A percentile compares a stretch with the other conserved stretches of the same genome.
Conservation (phyloP, 225 moss, liverwort and hornwort genomes). For the Neckera pumila region DNA sequence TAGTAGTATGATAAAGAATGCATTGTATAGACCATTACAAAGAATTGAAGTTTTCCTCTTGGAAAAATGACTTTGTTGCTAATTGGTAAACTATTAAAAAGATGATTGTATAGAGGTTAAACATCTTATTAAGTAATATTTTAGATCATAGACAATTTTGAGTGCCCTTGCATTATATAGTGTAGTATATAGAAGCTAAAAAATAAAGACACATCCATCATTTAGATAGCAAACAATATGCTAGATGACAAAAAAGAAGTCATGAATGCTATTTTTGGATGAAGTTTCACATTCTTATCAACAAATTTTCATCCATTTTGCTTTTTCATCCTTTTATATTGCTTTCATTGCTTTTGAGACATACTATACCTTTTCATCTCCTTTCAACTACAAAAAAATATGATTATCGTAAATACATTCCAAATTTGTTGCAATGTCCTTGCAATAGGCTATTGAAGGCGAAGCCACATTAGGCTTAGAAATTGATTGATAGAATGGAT, state of each 20-base stretch:
- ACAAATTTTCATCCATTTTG: not conserved
- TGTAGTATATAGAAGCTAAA: not conserved
- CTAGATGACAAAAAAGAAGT: not conserved
- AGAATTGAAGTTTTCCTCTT: not conserved
- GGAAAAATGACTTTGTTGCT: not conserved
- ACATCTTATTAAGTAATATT: not conserved
- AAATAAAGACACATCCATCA: not conserved
- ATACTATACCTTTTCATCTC: no score
- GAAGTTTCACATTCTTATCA: not conserved
- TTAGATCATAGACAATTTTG: not conserved
- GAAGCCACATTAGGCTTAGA: fast-evolving
- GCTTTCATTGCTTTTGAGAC: no score
- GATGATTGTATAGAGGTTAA: not conserved
- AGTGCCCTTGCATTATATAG: not conserved
- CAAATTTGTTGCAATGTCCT: not conserved
- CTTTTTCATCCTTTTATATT: no score
- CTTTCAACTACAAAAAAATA: no score
- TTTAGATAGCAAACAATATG: not conserved
- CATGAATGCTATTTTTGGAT: not conserved
- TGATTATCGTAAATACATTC: not conserved
- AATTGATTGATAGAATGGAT: fast-evolving
- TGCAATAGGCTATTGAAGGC: not conserved
- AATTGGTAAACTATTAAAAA: not conserved
- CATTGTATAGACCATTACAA: not conserved
- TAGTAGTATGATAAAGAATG: no score